Evolutionary conservation across 495 filamentous ascomycete genomes (phyloP).

Genomic region (Oidiodendron maius): DNA sequence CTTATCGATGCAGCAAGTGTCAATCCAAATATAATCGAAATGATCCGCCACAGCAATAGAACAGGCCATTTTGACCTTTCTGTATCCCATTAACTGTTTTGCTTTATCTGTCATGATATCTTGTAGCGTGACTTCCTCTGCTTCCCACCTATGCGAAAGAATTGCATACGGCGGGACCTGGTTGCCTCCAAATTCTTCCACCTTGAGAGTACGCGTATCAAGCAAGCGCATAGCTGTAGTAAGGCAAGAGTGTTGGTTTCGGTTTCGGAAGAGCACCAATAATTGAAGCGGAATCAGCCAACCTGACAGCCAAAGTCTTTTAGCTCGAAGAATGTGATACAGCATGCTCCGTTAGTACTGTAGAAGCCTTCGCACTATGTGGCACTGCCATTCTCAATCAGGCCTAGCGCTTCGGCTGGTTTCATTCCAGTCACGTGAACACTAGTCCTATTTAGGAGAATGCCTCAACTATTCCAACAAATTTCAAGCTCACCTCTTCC

Average conservation of each 20-base stretch:
- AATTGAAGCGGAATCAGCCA: background rate
- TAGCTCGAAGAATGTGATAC: background rate
- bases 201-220: background rate
- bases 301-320: background rate
- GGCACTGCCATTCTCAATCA: no score
- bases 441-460: background rate
- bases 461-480: no score
- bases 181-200: conserved; percentile 1
- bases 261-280: background rate
- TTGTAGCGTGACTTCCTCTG: conserved; percentile 5
- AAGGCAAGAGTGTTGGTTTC: background rate
- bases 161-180: background rate
- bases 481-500: no score
- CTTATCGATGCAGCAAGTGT: background rate
- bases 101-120: background rate
- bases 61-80: conserved; percentile 3
- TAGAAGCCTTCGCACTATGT: background rate
- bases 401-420: background rate
- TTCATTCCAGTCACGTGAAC: background rate
- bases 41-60: conserved; percentile 1
- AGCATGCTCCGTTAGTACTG: background rate
- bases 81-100: background rate
- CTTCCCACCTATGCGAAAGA: conserved; percentile 3
- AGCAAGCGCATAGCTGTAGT: conserved; percentile 4
- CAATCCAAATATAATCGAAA: conserved; percentile 28